A percentile compares a stretch with the other conserved stretches of the same genome.
phyloP scores from a whole-genome alignment of 495 filamentous ascomycete genomes.

The Penicillium ucsense region DNA sequence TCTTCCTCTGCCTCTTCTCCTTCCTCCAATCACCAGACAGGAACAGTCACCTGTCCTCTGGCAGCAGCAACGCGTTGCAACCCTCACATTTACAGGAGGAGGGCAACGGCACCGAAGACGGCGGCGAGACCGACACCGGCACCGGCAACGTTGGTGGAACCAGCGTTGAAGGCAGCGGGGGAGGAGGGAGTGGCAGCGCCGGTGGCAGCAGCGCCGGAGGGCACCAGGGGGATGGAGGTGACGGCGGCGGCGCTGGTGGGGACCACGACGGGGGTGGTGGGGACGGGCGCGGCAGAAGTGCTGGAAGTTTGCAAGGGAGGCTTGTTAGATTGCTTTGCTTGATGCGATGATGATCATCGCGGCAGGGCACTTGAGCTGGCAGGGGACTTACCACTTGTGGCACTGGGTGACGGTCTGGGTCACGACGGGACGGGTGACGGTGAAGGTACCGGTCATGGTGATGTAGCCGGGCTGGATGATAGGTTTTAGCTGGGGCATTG shows the following conservation, averaged over 20 bases:
- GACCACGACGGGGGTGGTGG: slow-evolving; percentile 37
- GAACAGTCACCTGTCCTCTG: not conserved
- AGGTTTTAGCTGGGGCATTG: slow-evolving; percentile 7
- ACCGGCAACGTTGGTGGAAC: slow-evolving; percentile 38
- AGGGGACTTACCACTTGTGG: slow-evolving; percentile 47
- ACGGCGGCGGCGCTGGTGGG: slow-evolving; percentile 21
- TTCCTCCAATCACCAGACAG: too few species aligned
- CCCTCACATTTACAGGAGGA: slow-evolving; percentile 51
- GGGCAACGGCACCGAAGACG: slow-evolving; percentile 64
- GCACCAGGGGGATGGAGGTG: slow-evolving; percentile 50
- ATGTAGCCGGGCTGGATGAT: slow-evolving; percentile 53
- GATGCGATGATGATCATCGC: not conserved
- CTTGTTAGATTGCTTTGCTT: slow-evolving; percentile 2
- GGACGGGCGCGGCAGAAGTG: slow-evolving; percentile 18
- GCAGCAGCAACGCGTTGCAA: not conserved
- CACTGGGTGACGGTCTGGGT: slow-evolving; percentile 55
- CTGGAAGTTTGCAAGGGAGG: not conserved
- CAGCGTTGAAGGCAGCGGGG: slow-evolving; percentile 43
- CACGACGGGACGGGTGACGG: slow-evolving; percentile 60
- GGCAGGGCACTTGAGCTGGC: not conserved
- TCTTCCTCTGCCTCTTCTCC: too few species aligned
- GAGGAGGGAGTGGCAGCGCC: slow-evolving; percentile 26
- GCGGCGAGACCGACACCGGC: slow-evolving; percentile 63
- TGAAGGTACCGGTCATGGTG: slow-evolving; percentile 58
- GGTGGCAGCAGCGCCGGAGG: slow-evolving; percentile 11